Evolutionary conservation across 1,284 basidiomycete genomes (phyloP).

Genomic region (Moniliophthora roreri): DNA sequence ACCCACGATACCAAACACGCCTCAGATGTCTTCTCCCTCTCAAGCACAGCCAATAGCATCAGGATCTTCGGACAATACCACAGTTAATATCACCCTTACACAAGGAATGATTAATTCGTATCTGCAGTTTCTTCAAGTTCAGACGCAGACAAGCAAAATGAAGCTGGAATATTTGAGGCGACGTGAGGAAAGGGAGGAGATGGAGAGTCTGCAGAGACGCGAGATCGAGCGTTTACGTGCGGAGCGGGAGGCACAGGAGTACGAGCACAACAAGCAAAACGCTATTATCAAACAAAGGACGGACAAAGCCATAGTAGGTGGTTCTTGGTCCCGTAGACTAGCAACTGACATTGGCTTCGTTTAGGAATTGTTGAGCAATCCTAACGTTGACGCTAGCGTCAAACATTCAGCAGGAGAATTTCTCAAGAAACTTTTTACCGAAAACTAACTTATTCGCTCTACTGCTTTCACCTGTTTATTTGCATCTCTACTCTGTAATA

Average conservation of each 20-base stretch:
- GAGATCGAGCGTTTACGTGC: slow-evolving; percentile 46
- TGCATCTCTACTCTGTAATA: too few species aligned
- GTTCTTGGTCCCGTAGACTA: neutral
- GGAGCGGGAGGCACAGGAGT: slow-evolving; percentile 50
- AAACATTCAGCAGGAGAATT: slow-evolving; percentile 69
- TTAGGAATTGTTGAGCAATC: slow-evolving; percentile 54
- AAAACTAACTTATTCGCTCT: too few species aligned
- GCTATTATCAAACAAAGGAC: slow-evolving; percentile 55
- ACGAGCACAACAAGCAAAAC: slow-evolving; percentile 51
- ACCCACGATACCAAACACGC: slow-evolving; percentile 5
- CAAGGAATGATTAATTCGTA: slow-evolving; percentile 57
- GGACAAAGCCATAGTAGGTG: slow-evolving; percentile 56
- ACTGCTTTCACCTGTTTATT: too few species aligned
- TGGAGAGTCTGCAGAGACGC: slow-evolving; percentile 46
- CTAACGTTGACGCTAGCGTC: slow-evolving; percentile 51
- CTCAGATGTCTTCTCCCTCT: slow-evolving; percentile 5
- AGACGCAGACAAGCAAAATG: slow-evolving; percentile 56
- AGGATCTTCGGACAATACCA: slow-evolving; percentile 31
- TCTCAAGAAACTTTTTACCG: slow-evolving; percentile 55
- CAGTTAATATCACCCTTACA: slow-evolving; percentile 52
- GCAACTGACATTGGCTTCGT: neutral
- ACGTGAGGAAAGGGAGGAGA: slow-evolving; percentile 62
- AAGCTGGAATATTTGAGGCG: slow-evolving; percentile 65
- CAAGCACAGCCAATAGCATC: slow-evolving; percentile 9
- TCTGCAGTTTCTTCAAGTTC: slow-evolving; percentile 55